Percentiles rank a stretch among this genome's conserved stretches.
These are phyloP conservation scores for Microsporum ferrugineum DNA, from an alignment of 2,329 filamentous ascomycete genomes.

Conservation along the genomic window DNA sequence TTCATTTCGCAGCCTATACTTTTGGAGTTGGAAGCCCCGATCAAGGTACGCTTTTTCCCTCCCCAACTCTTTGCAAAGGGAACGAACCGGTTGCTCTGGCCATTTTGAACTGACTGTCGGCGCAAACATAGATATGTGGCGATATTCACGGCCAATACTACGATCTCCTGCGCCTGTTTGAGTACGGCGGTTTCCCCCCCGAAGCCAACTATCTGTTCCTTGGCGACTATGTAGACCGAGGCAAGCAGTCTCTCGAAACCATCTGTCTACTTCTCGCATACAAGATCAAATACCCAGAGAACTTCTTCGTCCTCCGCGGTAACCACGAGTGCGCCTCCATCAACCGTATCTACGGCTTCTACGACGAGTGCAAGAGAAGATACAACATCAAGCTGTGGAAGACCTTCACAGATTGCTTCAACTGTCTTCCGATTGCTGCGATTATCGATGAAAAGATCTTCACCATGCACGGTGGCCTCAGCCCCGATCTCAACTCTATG, in stretches of 20 bases:
- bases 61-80: background rate
- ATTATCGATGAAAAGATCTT: slow-evolving; percentile 99
- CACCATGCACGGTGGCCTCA: slow-evolving; percentile 97
- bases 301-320: slow-evolving; percentile 96
- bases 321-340: slow-evolving; percentile 99
- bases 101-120: background rate
- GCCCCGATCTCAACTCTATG: slow-evolving; percentile 97
- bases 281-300: slow-evolving; percentile 99
- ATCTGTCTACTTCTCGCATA: slow-evolving; percentile 94
- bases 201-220: slow-evolving; percentile 99
- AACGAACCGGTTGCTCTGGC: background rate
- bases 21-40: slow-evolving; percentile 92
- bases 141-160: slow-evolving; percentile 99
- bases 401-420: slow-evolving; percentile 99
- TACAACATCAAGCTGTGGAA: slow-evolving; percentile 99
- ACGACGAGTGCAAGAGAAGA: slow-evolving; percentile 97
- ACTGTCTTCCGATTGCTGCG: slow-evolving; percentile 92
- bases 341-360: slow-evolving; percentile 99
- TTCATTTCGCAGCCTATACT: slow-evolving; percentile 99
- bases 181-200: slow-evolving; percentile 95
- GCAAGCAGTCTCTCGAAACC: slow-evolving; percentile 97
- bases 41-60: slow-evolving; percentile 60
- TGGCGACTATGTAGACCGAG: slow-evolving; percentile 95
- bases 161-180: slow-evolving; percentile 90
- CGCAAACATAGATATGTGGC: slow-evolving; percentile 68